Evolutionary conservation across 495 filamentous ascomycete genomes (phyloP).

Genomic region (Immersiella caudata): DNA sequence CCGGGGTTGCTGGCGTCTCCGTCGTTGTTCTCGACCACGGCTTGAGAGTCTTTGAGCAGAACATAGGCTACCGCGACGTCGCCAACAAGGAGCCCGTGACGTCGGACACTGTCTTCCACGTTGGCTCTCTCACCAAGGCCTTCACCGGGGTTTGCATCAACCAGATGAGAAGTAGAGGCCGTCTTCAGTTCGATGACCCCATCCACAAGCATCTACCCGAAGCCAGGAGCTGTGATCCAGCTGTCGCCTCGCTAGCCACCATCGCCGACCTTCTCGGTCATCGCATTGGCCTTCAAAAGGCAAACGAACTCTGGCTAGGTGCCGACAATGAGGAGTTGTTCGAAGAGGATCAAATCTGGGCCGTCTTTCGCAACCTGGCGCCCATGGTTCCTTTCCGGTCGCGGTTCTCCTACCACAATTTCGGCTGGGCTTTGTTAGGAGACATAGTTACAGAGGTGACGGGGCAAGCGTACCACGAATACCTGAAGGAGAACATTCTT

Average conservation of each 20-base stretch:
- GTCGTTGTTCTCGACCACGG: neutral
- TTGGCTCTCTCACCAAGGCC: neutral
- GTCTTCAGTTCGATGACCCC: neutral
- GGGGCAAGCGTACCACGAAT: neutral
- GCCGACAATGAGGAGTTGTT: neutral
- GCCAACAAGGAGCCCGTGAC: neutral
- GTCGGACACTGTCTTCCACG: neutral
- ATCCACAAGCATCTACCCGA: neutral
- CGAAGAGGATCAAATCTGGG: neutral
- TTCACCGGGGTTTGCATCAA: too few species aligned
- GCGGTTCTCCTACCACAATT: neutral
- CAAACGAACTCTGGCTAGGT: neutral
- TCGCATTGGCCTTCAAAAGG: neutral
- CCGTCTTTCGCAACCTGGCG: neutral
- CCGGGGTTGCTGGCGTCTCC: neutral
- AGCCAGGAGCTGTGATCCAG: neutral
- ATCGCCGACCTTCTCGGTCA: slow-evolving; percentile 9
- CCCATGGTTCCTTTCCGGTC: neutral
- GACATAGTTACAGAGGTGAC: neutral
- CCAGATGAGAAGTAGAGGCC: too few species aligned
- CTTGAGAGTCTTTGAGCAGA: neutral
- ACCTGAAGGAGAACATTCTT: neutral
- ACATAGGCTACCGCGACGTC: slow-evolving; percentile 2
- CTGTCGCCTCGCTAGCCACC: neutral
- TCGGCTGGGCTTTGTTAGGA: neutral